Evolutionary conservation across 2,329 filamentous ascomycete species (phyloP).

Genomic region (Cyphellophora attinorum): DNA sequence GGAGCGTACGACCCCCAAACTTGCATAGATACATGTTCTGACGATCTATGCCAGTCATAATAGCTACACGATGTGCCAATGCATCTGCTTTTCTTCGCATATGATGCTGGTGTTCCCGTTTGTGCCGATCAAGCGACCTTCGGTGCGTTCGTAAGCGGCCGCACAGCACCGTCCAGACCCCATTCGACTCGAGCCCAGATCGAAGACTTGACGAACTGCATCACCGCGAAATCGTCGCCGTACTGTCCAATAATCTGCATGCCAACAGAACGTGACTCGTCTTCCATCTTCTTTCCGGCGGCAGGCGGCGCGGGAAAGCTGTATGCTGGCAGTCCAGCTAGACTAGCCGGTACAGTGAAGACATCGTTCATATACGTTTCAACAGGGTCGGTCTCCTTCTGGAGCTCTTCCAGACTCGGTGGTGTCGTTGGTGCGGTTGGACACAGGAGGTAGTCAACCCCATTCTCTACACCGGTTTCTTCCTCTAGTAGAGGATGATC

Average conservation of each 20-base stretch:
- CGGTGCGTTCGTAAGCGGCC: no score
- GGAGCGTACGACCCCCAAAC: no score
- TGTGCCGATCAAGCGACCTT: no score
- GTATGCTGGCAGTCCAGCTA: slow-evolving; percentile 82
- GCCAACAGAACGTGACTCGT: slow-evolving; percentile 23
- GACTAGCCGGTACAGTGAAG: slow-evolving; percentile 86
- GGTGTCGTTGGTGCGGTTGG: slow-evolving; percentile 76
- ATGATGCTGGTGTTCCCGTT: no score
- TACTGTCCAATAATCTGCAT: slow-evolving; percentile 40
- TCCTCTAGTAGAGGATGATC: slow-evolving; percentile 52
- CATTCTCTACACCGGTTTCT: slow-evolving; percentile 32
- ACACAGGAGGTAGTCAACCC: slow-evolving; percentile 78
- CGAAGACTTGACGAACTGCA: slow-evolving; percentile 10
- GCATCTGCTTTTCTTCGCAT: no score
- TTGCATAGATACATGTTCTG: no score
- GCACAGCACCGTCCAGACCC: not conserved
- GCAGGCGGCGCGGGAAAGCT: slow-evolving; percentile 58
- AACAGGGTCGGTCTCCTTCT: slow-evolving; percentile 34
- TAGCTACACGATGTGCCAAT: no score
- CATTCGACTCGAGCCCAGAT: not conserved
- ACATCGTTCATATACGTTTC: slow-evolving; percentile 87
- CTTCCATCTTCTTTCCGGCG: slow-evolving; percentile 2
- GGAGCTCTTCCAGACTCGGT: slow-evolving; percentile 53
- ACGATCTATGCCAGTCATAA: no score
- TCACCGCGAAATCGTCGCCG: slow-evolving; percentile 28